These are phyloP conservation scores for Microbotryum lychnidis-dioicae DNA, from an alignment of 1,284 basidiomycete species.

Conservation along the genomic window DNA sequence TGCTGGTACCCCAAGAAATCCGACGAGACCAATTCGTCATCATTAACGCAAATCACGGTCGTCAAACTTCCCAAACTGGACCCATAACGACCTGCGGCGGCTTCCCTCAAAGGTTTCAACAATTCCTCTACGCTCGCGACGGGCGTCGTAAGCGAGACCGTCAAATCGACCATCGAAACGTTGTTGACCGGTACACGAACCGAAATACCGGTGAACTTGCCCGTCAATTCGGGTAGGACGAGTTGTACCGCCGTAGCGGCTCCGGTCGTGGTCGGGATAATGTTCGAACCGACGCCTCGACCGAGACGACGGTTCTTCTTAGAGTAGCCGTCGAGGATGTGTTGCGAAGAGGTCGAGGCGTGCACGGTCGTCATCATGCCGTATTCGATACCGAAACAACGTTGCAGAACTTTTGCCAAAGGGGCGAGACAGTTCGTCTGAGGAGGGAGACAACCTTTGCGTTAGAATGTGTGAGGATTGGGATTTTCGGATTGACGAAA, in stretches of 20 bases:
- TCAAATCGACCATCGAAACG: slow-evolving; percentile 43
- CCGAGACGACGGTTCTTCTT: slow-evolving; percentile 42
- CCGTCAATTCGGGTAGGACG: slow-evolving; percentile 43
- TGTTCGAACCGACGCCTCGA: slow-evolving; percentile 33
- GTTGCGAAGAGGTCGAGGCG: slow-evolving; percentile 42
- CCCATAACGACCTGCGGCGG: slow-evolving; percentile 30
- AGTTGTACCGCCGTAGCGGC: slow-evolving; percentile 42
- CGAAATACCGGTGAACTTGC: slow-evolving; percentile 44
- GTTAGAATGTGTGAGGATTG: neutral
- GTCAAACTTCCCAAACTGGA: slow-evolving; percentile 8
- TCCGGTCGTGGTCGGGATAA: slow-evolving; percentile 43
- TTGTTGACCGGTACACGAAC: slow-evolving; percentile 44
- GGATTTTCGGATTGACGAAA: neutral
- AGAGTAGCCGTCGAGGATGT: slow-evolving; percentile 43
- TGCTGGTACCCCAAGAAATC: slow-evolving; percentile 41
- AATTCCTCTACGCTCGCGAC: slow-evolving; percentile 40
- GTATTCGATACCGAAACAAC: slow-evolving; percentile 41
- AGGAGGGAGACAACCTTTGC: neutral
- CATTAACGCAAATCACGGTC: slow-evolving; percentile 39
- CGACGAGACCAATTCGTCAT: slow-evolving; percentile 43
- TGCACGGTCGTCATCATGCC: slow-evolving; percentile 46
- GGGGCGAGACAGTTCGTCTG: slow-evolving; percentile 45
- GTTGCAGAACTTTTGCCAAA: slow-evolving; percentile 40
- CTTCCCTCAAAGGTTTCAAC: slow-evolving; percentile 39
- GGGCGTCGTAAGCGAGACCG: slow-evolving; percentile 39